Evolutionary conservation across 345 rosid species (phyloP).

Genomic region (Eucalyptus lansdowneana): DNA sequence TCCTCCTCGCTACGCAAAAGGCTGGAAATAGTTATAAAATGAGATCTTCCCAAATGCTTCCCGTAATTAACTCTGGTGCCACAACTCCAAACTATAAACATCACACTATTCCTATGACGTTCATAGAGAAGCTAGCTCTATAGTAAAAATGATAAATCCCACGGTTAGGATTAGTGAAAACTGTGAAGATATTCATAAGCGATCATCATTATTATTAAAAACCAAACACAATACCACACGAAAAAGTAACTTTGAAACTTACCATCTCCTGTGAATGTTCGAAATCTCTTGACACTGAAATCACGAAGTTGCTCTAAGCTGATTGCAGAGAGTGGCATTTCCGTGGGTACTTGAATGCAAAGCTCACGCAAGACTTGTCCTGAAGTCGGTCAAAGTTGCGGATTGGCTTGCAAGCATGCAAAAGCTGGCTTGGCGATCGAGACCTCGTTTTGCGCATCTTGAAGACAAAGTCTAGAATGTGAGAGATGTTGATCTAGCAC

Average conservation of each 20-base stretch:
- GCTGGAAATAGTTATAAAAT: neutral
- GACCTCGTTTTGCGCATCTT: neutral
- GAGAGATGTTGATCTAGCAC: neutral
- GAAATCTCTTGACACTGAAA: fast-evolving
- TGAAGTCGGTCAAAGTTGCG: fast-evolving
- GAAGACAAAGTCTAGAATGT: neutral
- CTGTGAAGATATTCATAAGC: neutral
- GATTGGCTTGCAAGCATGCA: neutral
- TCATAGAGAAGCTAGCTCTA: neutral
- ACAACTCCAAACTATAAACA: fast-evolving
- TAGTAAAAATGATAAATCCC: neutral
- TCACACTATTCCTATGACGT: neutral
- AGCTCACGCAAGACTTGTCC: neutral
- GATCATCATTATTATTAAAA: neutral
- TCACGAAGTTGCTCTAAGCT: too few species aligned
- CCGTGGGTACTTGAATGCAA: fast-evolving
- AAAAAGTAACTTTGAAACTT: too few species aligned
- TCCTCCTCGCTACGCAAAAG: neutral
- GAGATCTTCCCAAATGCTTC: neutral
- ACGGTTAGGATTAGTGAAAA: neutral
- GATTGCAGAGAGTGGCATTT: neutral
- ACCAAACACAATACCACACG: fast-evolving
- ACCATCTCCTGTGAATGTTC: too few species aligned
- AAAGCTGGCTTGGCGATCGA: neutral
- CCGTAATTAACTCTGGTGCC: neutral